Conservation (phyloP, 2,329 filamentous ascomycete genomes). For the Fusarium sp. region DNA sequence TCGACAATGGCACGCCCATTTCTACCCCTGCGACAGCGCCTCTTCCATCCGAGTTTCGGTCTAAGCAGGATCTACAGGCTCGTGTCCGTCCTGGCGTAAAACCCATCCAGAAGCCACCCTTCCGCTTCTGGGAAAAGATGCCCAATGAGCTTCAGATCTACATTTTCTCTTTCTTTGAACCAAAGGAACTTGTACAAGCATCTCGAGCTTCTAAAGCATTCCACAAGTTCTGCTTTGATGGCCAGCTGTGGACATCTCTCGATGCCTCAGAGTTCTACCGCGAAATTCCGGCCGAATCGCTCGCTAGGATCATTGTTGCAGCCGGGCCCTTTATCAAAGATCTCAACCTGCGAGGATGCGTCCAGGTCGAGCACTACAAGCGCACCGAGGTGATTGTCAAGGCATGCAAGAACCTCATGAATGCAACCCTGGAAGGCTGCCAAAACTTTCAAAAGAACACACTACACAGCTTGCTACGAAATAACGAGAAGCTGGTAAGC, state of each 20-base stretch:
- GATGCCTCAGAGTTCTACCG: constrained; percentile 89
- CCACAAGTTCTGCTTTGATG: constrained; percentile 88
- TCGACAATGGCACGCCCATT: constrained; percentile 60
- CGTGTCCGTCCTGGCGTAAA: constrained; percentile 34
- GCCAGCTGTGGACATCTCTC: constrained; percentile 88
- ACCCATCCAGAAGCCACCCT: constrained; percentile 50
- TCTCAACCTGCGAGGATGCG: constrained; percentile 89
- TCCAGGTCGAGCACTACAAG: constrained; percentile 88
- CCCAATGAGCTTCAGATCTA: constrained; percentile 84
- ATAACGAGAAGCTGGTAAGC: constrained; percentile 81
- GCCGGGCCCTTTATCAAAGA: constrained; percentile 92
- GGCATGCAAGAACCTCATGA: constrained; percentile 86
- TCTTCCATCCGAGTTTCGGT: constrained; percentile 71
- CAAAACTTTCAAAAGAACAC: constrained; percentile 83
- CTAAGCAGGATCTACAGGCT: constrained; percentile 46
- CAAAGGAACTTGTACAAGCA: constrained; percentile 81
- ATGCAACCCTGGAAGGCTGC: constrained; percentile 89
- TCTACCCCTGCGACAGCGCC: constrained; percentile 63
- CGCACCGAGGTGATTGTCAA: constrained; percentile 80
- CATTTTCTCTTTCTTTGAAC: constrained; percentile 79
- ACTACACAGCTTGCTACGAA: constrained; percentile 78
- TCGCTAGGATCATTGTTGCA: constrained; percentile 84
- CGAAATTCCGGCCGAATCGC: constrained; percentile 83
- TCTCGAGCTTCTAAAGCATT: constrained; percentile 83
- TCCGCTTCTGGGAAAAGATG: constrained; percentile 82